Evolutionary conservation across 2,329 filamentous ascomycete species (phyloP).

Genomic region (Ophiocordyceps camponoti-saundersi): DNA sequence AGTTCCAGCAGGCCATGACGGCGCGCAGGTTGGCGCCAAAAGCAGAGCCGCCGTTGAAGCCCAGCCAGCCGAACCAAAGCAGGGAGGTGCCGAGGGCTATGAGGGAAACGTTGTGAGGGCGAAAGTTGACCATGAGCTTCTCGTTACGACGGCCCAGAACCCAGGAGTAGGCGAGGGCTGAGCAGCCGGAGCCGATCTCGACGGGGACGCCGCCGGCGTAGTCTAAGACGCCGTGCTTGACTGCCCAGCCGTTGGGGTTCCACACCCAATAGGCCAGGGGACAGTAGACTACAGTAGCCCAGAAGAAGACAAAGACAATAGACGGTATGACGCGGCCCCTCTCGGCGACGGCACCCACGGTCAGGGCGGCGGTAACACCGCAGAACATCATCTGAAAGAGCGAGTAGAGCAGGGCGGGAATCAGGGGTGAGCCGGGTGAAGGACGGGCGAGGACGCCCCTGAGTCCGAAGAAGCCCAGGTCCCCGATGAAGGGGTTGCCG

Average conservation of each 20-base stretch:
- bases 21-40: constrained; percentile 71
- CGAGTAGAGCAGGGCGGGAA: constrained; percentile 73
- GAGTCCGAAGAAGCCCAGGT: constrained; percentile 67
- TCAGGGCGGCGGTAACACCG: constrained; percentile 61
- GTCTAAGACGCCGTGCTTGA: constrained; percentile 50
- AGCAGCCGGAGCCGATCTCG: constrained; percentile 56
- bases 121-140: constrained; percentile 45
- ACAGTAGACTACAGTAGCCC: constrained; percentile 56
- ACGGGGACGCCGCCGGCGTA: constrained; percentile 63
- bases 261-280: constrained; percentile 65
- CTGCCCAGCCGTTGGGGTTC: constrained; percentile 59
- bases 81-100: constrained; percentile 58
- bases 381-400: constrained; percentile 85
- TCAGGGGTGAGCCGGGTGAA: constrained; percentile 49
- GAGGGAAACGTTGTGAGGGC: constrained; percentile 57
- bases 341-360: constrained; percentile 43
- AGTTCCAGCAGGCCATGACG: constrained; percentile 78
- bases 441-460: constrained; percentile 61
- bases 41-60: constrained; percentile 82
- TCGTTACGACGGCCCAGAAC: constrained; percentile 55
- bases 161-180: constrained; percentile 55
- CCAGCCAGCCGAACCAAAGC: constrained; percentile 93
- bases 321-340: constrained; percentile 44
- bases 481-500: constrained; percentile 61
- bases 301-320: constrained; percentile 52